Base-by-base conservation (phyloP, 768 basidiomycete genomes). In the Collybia nuda region DNA sequence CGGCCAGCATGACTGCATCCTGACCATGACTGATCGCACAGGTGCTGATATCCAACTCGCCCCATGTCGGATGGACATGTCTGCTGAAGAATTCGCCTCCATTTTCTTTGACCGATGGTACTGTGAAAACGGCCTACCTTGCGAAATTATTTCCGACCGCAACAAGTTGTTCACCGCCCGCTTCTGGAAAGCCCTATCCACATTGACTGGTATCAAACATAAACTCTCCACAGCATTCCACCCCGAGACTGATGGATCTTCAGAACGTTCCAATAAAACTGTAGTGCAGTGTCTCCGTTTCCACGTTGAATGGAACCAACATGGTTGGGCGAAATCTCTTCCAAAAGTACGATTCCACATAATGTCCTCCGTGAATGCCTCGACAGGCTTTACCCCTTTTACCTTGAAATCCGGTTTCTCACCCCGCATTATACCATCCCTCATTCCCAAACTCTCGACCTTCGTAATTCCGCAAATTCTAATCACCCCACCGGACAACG, bases 221-320 rank as follows among this genome's bases (percentile, higher is more conserved):
- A 58, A 61, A 9, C 59, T 74, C 55, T 72, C 68, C 0, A 62
- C 67, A 0, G 51, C 68, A 0, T 73, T 59, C 32, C 72, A 73
- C 19, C 71, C 70, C 0, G 55, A 74, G 40, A 71, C 64, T 0
- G 68, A 74, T 48, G 69, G 72, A 1, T 22, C 58, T 0, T 67
- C 60, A 21, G 63, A 73, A 56, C 48, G 55, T 0, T 58, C 60
- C 1, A 19, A 42, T 21, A 42, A 42, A 42, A 42, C 28, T 28
- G 5, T 28, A 28, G 11, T 5, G 5, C 28, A 28, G 28, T 28
- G 28, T 28, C 28, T 28, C 6, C 28, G 28, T 9, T 43, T 54
- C 29, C 55, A 62, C 37, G 63, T 71, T 17, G n/a, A 56, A 1
- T 46, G 58, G 1, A 64, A 69, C 19, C 68, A 72, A 48, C 32